A percentile compares a stretch with the other conserved stretches of the same genome.
Evolutionary conservation across 257 asterid genomes (phyloP).

Genomic region (Penstemon eatonii): DNA sequence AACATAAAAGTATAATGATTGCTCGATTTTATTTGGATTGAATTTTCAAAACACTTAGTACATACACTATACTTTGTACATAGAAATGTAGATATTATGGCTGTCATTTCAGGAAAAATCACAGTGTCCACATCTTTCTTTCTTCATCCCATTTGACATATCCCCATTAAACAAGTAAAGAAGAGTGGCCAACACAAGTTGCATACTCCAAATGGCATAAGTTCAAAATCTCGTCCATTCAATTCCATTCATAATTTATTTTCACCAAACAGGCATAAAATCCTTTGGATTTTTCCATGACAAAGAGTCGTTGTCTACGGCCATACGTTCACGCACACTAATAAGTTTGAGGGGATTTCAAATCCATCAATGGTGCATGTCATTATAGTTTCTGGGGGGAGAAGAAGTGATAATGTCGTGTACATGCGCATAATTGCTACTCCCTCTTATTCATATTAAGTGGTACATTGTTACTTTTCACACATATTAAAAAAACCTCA

Average conservation of each 20-base stretch:
- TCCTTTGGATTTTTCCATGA: constrained; percentile 23
- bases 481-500: too few relatives aligned
- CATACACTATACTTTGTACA: too few relatives aligned
- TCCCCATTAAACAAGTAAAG: constrained; percentile 31
- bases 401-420: constrained; percentile 13
- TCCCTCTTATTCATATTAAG: too few relatives aligned
- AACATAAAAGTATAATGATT: too few relatives aligned
- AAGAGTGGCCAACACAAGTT: constrained; percentile 30
- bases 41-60: too few relatives aligned
- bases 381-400: constrained; percentile 20
- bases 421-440: too few relatives aligned
- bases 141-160: constrained; percentile 18
- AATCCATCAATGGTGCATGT: constrained; percentile 17
- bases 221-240: constrained; percentile 19
- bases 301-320: constrained; percentile 25
- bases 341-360: constrained; percentile 20
- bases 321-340: constrained; percentile 24
- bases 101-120: constrained; percentile 9
- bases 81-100: neutral
- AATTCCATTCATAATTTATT: neutral
- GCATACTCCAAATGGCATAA: constrained; percentile 36
- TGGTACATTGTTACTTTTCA: too few relatives aligned
- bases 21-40: too few relatives aligned
- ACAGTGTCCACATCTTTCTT: constrained; percentile 28
- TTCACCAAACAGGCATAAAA: constrained; percentile 13